Evolutionary conservation across 139 green algal genomes (phyloP).

Genomic region (Tetradesmus obliquus): DNA sequence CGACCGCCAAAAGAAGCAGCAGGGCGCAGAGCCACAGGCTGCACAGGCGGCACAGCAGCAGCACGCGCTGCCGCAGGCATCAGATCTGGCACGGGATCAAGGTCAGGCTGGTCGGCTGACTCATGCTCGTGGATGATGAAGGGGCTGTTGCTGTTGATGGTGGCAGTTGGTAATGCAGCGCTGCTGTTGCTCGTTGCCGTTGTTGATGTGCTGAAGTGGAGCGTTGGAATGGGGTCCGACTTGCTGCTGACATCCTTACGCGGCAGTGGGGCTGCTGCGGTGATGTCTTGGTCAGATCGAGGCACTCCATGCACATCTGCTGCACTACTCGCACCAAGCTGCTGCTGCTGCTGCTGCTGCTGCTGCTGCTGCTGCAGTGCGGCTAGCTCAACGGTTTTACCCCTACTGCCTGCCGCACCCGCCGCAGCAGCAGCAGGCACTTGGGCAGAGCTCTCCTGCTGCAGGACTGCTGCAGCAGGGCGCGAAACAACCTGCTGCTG

Average conservation of each 20-base stretch:
- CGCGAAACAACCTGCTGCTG: not conserved
- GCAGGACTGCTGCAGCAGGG: not conserved
- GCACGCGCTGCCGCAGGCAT: not conserved
- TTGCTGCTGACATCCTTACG: not conserved
- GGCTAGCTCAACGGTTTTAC: not conserved
- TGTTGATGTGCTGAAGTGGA: not conserved
- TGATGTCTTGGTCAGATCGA: not conserved
- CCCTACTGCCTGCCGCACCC: not conserved
- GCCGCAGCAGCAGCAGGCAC: not conserved
- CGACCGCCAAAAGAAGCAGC: not conserved
- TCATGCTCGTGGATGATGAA: not conserved
- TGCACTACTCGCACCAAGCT: not conserved
- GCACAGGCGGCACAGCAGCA: not conserved
- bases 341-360: slow-evolving; percentile 18
- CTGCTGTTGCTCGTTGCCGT: not conserved
- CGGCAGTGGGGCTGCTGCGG: no score
- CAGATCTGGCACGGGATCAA: no score
- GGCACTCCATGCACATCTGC: not conserved
- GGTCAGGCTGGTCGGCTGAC: no score
- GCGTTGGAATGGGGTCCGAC: not conserved
- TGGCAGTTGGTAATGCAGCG: not conserved
- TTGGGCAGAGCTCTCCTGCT: not conserved
- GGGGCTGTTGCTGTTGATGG: not conserved
- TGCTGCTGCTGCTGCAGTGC: not conserved
- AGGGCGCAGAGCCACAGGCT: not conserved